Base-by-base conservation (phyloP, 1,284 basidiomycete species). In the Cystobasidium slooffiae region DNA sequence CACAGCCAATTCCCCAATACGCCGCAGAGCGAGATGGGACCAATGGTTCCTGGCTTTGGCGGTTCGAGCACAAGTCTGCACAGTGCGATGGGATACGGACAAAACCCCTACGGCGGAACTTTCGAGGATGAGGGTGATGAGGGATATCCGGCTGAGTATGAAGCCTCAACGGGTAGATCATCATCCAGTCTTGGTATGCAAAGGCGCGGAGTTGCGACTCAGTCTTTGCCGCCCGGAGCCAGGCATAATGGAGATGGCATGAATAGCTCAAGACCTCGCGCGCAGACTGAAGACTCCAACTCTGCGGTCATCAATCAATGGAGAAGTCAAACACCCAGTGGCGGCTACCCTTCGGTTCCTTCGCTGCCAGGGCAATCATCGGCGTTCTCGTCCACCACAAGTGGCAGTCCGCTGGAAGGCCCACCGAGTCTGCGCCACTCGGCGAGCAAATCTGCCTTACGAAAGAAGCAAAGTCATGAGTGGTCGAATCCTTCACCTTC, bases 241-340 rank as follows among this genome's bases (percentile, higher is more conserved):
- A 58, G 70, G 49, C 63, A 59, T 41, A 39, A 44, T n/a, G 43
- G 66, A 43, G 73, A 75, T 43, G 24, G 41, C 37, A 56, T 24
- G 22, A 85, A 87, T 70, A 86, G 62, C 22, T 7, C 88, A 16
- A 85, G 87, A 31, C 85, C 87, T 20, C 85, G 91, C 51, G 88
- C 89, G n/a, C 86, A 88, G 77, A 90, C 90, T 12, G 91, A 92
- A 80, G 90, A 91, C 80, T 84, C 86, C 68, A 88, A 87, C 76
- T 79, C 78, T 51, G 74, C 77, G 47, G 72, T 79, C 20, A 88
- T 91, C 83, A 84, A 77, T 51, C 79, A 80, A 51, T 80, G 79
- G 79, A 49, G 79, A 53, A 76, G 53, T 18, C 78, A 78, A 47
- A 76, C 75, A n/a, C 74, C 76, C 14, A 70, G 65, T 41, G 75